These are phyloP conservation scores for Termitomyces sp. DNA, from an alignment of 768 basidiomycete species.

Conservation along the genomic window DNA sequence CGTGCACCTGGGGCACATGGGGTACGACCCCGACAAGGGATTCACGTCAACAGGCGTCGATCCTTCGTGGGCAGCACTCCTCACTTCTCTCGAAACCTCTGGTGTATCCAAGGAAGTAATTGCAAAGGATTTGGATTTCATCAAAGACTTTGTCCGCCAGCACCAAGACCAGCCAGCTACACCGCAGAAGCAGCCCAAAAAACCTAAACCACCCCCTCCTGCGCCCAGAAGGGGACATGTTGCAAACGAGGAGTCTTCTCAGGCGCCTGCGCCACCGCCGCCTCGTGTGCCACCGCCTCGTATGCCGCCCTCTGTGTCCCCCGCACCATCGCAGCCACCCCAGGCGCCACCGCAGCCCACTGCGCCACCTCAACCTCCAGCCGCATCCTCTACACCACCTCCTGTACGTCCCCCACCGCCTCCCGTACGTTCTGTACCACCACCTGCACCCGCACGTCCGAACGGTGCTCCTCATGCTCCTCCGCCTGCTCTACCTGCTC, in stretches of 20 bases:
- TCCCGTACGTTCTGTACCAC: conserved; percentile 13
- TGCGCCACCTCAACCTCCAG: conserved; percentile 6
- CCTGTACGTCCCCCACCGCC: conserved; percentile 14
- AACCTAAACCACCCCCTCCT: conserved; percentile 46
- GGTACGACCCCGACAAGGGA: conserved; percentile 82
- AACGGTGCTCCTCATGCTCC: conserved; percentile 2
- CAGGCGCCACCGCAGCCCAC: conserved; percentile 16
- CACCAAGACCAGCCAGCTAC: conserved; percentile 30
- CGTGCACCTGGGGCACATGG: conserved; percentile 93
- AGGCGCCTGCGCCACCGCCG: background rate
- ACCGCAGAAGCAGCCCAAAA: conserved; percentile 37
- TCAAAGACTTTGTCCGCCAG: conserved; percentile 74
- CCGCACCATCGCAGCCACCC: conserved; percentile 7
- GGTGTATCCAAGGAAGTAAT: conserved; percentile 73
- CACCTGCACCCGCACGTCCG: conserved; percentile 16
- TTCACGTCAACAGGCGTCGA: conserved; percentile 88
- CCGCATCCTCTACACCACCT: conserved; percentile 17
- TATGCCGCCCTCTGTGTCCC: conserved; percentile 8
- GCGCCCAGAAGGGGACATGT: conserved; percentile 41
- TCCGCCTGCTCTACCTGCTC: conserved; percentile 8
- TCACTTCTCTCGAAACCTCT: conserved; percentile 57
- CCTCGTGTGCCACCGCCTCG: conserved; percentile 15
- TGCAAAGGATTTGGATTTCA: conserved; percentile 81
- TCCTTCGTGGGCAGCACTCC: conserved; percentile 78
- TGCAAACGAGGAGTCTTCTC: conserved; percentile 30